Base-by-base conservation (phyloP, 2,329 filamentous ascomycete genomes). In the Fusarium sp. region DNA sequence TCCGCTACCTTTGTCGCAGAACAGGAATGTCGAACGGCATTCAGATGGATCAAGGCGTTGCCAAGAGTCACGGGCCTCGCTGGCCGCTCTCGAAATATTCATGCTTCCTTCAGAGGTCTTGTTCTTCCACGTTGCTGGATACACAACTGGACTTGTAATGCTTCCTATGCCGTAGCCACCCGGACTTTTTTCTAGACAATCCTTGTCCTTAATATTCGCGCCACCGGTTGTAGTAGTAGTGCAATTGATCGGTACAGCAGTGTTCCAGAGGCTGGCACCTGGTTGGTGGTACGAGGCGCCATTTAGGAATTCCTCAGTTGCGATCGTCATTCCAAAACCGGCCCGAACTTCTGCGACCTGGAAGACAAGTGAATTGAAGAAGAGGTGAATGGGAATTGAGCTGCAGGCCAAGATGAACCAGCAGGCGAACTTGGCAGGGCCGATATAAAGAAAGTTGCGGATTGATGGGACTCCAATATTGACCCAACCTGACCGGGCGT, bases 381-480 rank as follows among this genome's bases (percentile, higher is more conserved):
- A 31, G 10, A 31, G 28, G 10, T 31, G 28, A 31, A 31, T 31
- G 10, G 56, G 56, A 17, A 47, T 33, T 15, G 56, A 59, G 31
- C 47, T 59, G 24, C 47, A 44, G 10, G 47, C 47, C 40, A 59
- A 40, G 7, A 59, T 11, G n/a, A 34, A 7, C 56, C 56, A 59
- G 24, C 47, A 52, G 31, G 33, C 15, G 15, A 59, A 33, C n/a
- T 52, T 52, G 22, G 45, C n/a, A n/a, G 47, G 47, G 24, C 47
- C 40, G 33, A 59, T 19, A 13, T 52, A 47, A 6, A 46, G 8
- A n/a, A 47, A 49, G 33, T 59, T 59, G 17, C 47, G 47, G n/a
- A 59, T 15, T 42, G 56, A 53, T 40, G 33, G 47, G 7, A 53
- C 49, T 21, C 56, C 56, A 22, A 59, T 36, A 14, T 59, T 39